Base-by-base conservation (phyloP, 139 green algal genomes). In the Microglena sp. region DNA sequence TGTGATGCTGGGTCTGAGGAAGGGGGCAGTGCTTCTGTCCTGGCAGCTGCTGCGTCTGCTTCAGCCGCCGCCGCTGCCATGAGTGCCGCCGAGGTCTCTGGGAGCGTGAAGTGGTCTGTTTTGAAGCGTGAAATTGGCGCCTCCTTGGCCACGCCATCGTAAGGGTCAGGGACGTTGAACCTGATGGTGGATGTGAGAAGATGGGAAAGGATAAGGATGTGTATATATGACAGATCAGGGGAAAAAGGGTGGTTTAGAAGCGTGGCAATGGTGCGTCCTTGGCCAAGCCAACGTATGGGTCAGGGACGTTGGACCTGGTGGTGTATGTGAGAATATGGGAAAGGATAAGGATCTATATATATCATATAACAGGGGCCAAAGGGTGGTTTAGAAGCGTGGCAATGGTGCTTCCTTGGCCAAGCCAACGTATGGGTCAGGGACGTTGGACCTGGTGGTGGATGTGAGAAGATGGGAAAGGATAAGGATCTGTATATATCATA, bases 131-230 rank as follows among this genome's bases (percentile, higher is more conserved):
- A 78, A 43, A 74, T 63, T 26, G 69, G 30, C 18, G 53, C n/a
- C 1, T 55, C 57, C 1, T n/a, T 31, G 5, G 70, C 29, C 8
- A 56, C 55, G 31, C 62, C 62, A 30, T 78, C 72, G 50, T 87
- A 95, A 0, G 92, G 92, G 68, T 97, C 88, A 0, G 78, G 71
- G 44, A 98, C 82, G 29, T 90, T 89, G 59, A 96, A 92, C n/a
- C n/a, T n/a, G n/a, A n/a, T n/a, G n/a, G n/a, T n/a, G n/a, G n/a
- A n/a, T n/a, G n/a, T n/a, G n/a, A n/a, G n/a, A n/a, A n/a, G n/a
- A n/a, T n/a, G n/a, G n/a, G n/a, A n/a, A n/a, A n/a, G n/a, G n/a
- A n/a, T n/a, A n/a, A n/a, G n/a, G n/a, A n/a, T n/a, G n/a, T n/a
- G n/a, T n/a, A n/a, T n/a, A n/a, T n/a, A n/a, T n/a, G n/a, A n/a